Percentiles rank a stretch among this genome's conserved stretches.
Conservation (phyloP, 2,329 filamentous ascomycete genomes). For the Beauveria pseudobassiana region DNA sequence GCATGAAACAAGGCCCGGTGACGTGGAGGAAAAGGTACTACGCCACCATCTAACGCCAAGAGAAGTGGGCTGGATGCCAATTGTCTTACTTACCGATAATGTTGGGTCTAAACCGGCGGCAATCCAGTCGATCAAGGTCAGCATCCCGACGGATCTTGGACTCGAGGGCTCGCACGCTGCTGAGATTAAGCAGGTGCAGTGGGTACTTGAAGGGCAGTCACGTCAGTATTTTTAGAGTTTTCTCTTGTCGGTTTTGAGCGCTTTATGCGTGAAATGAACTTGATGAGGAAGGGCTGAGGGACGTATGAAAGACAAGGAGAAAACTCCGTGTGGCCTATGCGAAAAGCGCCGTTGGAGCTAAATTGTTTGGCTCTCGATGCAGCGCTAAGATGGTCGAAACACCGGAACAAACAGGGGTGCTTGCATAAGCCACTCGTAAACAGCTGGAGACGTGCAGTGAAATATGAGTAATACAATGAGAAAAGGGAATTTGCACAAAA, state of each 20-base stretch:
- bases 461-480: not conserved
- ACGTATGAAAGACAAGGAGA: too few species aligned
- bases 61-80: not conserved
- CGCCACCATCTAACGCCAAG: not conserved
- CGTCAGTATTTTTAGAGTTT: not conserved
- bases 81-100: slow-evolving; percentile 47
- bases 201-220: slow-evolving; percentile 49
- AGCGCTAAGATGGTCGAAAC: not conserved
- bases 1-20: not conserved
- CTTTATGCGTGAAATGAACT: not conserved
- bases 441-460: not conserved
- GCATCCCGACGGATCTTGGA: slow-evolving; percentile 45
- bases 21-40: not conserved
- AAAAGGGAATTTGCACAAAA: not conserved
- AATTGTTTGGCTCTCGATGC: not conserved
- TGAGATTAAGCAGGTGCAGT: slow-evolving; percentile 59
- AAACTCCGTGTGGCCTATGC: not conserved
- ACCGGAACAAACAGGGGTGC: not conserved
- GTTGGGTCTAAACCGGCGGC: slow-evolving; percentile 62
- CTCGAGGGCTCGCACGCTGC: slow-evolving; percentile 55
- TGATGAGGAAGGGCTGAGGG: too few species aligned
- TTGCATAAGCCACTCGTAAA: not conserved
- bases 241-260: not conserved
- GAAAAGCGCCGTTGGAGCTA: not conserved
- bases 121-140: slow-evolving; percentile 45